Evolutionary conservation across 2,329 filamentous ascomycete species (phyloP).

Genomic region (Botrytis hyacinthi): DNA sequence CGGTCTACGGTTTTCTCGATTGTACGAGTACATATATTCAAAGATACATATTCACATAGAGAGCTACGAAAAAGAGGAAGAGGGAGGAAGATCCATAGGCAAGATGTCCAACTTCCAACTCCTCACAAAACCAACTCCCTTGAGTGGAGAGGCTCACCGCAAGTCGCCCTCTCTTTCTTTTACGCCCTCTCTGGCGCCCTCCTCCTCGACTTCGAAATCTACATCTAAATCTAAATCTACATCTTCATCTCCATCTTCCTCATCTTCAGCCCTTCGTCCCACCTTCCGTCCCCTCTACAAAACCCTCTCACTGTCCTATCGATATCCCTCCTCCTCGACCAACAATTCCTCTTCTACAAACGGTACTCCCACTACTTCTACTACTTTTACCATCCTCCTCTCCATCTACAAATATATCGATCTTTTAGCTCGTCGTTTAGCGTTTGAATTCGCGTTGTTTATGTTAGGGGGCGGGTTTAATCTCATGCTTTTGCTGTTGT

Average conservation of each 20-base stretch:
- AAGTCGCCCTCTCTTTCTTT: constrained; percentile 13
- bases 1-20: neutral
- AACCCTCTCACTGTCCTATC: constrained; percentile 25
- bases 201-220: constrained; percentile 20
- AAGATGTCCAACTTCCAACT: neutral
- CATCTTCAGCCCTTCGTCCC: neutral
- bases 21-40: neutral
- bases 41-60: neutral
- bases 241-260: constrained; percentile 21
- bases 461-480: constrained; percentile 35
- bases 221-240: constrained; percentile 22
- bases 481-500: constrained; percentile 35
- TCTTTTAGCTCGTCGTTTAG: constrained; percentile 25
- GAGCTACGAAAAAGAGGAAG: neutral
- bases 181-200: constrained; percentile 26
- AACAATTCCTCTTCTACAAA: constrained; percentile 28
- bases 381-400: constrained; percentile 29
- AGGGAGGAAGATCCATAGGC: neutral
- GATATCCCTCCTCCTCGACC: neutral
- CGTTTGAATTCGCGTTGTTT: constrained; percentile 35
- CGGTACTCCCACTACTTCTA: neutral
- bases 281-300: constrained; percentile 27
- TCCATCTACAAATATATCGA: constrained; percentile 19
- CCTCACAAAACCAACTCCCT: constrained; percentile 26
- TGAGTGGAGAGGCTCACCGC: constrained; percentile 15